Evolutionary conservation across 2,329 filamentous ascomycete species (phyloP).

Genomic region (Pseudohalonectria lignicola): DNA sequence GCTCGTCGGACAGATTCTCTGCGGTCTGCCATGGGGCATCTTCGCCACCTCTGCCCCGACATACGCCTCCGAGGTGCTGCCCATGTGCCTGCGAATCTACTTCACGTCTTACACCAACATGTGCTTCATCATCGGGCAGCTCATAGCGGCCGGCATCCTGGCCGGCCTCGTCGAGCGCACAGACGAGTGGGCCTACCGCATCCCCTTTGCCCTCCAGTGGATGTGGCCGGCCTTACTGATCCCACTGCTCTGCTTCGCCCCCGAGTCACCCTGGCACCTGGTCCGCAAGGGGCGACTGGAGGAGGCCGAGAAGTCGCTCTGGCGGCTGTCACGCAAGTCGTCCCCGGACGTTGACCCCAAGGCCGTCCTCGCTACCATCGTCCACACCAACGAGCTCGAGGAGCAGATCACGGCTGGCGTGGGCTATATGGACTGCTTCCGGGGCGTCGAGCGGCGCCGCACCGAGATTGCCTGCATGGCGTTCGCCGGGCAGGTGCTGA

Average conservation of each 20-base stretch:
- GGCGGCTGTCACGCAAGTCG: constrained; percentile 27
- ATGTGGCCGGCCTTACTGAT: constrained; percentile 34
- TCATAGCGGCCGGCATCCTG: constrained; percentile 38
- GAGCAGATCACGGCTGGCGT: constrained; percentile 34
- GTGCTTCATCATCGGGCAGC: constrained; percentile 51
- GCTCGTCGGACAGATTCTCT: constrained; percentile 49
- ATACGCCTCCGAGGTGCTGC: constrained; percentile 51
- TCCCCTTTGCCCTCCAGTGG: constrained; percentile 39
- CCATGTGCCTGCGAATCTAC: constrained; percentile 43
- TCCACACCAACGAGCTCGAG: constrained; percentile 46
- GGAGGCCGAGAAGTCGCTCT: constrained; percentile 28
- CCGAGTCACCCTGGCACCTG: constrained; percentile 40
- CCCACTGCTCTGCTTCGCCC: constrained; percentile 32
- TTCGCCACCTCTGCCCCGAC: constrained; percentile 48
- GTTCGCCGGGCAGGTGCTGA: constrained; percentile 15
- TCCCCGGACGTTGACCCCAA: constrained; percentile 28
- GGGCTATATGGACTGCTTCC: constrained; percentile 39
- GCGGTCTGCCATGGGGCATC: constrained; percentile 49
- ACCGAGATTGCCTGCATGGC: constrained; percentile 39
- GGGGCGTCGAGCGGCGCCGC: constrained; percentile 34
- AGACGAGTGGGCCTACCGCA: constrained; percentile 36
- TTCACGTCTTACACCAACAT: constrained; percentile 50
- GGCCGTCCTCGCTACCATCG: constrained; percentile 41
- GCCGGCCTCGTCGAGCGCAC: constrained; percentile 26
- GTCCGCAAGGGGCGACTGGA: constrained; percentile 27